Evolutionary conservation across 1,139 yeast species (phyloP), one percentile per base, ranked within the genome.

Genomic region (Hemisphaericaspora xylofermentans): DNA sequence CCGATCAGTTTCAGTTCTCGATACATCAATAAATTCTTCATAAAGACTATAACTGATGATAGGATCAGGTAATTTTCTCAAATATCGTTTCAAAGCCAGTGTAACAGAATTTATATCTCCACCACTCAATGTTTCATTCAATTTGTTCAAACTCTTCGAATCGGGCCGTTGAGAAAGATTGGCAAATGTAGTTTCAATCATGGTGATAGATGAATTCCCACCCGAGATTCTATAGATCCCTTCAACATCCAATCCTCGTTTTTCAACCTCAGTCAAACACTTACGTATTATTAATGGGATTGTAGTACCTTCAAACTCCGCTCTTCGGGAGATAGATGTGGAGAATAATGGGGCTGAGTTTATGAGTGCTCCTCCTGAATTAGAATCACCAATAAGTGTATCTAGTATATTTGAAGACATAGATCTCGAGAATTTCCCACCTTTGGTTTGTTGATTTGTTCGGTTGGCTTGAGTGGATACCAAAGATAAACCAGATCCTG

Each of bases 201-300:
- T 68, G 43, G 77, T 82, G 49, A 88, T 80, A 40, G 88, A 88
- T 12, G 93, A 80, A 44, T 85, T 80, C 6, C 93, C 89, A 2
- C 98, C 98, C 17, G 95, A 85, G 49, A 91, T 85, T 53, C 98
- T 76, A 65, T 93, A 93, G 31, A 93, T 76, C 5, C 98, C 98
- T 62, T 91, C 98, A 58, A 73, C 67, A 36, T 74, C 80, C 52
- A 87, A 58, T 8, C 95, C 91, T 48, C 89, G 68, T 33, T 60
- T 58, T 63, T 91, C 96, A 38, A 93, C 88, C 54, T 85, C 95
- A 29, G 70, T 67, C n/a, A 89, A 64, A 63, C 97, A 88, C 43
- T 81, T 72, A 10, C 83, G 69, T 10, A 93, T 75, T 33, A 93
- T 78, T 46, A 79, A 62, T 6, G 98, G 98, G 8, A 88, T 74